phyloP scores from a whole-genome alignment of 2,329 filamentous ascomycete genomes.

The Aspergillus terreus region DNA sequence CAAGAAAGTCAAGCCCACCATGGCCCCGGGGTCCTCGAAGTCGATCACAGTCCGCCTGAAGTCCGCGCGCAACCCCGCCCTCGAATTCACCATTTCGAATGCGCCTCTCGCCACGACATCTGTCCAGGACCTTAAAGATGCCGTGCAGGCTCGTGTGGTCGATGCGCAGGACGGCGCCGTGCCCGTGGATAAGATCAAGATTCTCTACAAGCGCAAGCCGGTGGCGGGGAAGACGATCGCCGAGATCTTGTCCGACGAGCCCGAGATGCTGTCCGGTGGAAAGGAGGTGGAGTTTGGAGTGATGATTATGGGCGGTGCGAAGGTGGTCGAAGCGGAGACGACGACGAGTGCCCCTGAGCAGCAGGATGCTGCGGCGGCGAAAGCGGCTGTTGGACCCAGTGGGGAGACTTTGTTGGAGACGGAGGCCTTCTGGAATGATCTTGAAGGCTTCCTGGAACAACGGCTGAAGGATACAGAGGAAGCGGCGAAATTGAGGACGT shows the following conservation, averaged over 20 bases:
- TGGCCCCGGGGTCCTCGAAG: constrained; percentile 38
- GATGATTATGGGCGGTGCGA: constrained; percentile 78
- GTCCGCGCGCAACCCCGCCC: constrained; percentile 67
- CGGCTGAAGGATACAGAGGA: constrained; percentile 67
- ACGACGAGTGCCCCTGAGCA: constrained; percentile 23
- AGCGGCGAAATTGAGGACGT: constrained; percentile 60
- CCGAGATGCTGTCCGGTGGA: constrained; percentile 36
- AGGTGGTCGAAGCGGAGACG: constrained; percentile 37
- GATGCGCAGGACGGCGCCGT: constrained; percentile 39
- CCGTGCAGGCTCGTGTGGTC: constrained; percentile 60
- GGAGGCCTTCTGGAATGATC: constrained; percentile 79
- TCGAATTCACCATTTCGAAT: constrained; percentile 62
- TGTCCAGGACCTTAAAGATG: constrained; percentile 72
- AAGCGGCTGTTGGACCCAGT: constrained; percentile 51
- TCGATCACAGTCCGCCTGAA: constrained; percentile 34
- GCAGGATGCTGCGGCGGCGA: constrained; percentile 13
- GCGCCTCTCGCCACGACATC: constrained; percentile 65
- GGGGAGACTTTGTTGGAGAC: constrained; percentile 61
- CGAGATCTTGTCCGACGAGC: constrained; percentile 63
- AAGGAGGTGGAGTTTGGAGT: constrained; percentile 69
- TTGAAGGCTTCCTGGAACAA: constrained; percentile 76
- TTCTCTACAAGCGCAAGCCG: constrained; percentile 85
- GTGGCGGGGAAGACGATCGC: constrained; percentile 73
- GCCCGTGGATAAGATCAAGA: constrained; percentile 70
- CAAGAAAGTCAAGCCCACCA: constrained; percentile 33